Evolutionary conservation across 306 rosid genomes (phyloP).

Genomic region (Datisca glomerata): DNA sequence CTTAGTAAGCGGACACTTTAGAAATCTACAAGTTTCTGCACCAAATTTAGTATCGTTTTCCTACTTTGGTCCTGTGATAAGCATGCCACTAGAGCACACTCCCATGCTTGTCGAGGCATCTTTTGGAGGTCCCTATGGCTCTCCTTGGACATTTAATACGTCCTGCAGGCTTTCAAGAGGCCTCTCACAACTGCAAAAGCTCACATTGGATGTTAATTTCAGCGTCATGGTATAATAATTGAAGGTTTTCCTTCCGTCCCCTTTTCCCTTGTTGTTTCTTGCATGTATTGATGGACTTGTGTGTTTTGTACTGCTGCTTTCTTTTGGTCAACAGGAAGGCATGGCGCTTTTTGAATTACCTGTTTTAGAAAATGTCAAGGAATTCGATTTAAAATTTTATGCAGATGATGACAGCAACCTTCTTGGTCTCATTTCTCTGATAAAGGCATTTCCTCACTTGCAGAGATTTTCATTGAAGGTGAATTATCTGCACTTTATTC

Average conservation of each 20-base stretch:
- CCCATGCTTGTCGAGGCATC: conserved; percentile 3
- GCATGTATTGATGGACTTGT: background rate
- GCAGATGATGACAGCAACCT: background rate
- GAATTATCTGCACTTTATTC: background rate
- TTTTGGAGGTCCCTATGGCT: background rate
- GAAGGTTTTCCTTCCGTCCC: too few relatives aligned
- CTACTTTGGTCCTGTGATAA: conserved; percentile 2
- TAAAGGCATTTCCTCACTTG: conserved; percentile 6
- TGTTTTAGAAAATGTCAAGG: conserved; percentile 1
- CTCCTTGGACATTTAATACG: background rate
- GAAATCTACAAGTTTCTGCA: conserved; percentile 6
- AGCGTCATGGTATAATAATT: too few relatives aligned
- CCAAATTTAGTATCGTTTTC: conserved; percentile 5
- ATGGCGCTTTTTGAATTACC: background rate
- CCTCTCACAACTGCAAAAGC: background rate
- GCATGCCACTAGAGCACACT: background rate
- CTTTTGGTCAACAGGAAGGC: background rate
- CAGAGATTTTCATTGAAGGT: background rate
- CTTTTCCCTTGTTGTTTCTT: background rate
- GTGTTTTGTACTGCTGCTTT: background rate
- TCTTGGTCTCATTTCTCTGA: conserved; percentile 2
- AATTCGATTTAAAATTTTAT: background rate
- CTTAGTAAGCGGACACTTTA: background rate
- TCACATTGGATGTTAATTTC: background rate
- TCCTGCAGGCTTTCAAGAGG: background rate